Conservation (phyloP, 2,329 filamentous ascomycete species). For the Fusarium sp. region DNA sequence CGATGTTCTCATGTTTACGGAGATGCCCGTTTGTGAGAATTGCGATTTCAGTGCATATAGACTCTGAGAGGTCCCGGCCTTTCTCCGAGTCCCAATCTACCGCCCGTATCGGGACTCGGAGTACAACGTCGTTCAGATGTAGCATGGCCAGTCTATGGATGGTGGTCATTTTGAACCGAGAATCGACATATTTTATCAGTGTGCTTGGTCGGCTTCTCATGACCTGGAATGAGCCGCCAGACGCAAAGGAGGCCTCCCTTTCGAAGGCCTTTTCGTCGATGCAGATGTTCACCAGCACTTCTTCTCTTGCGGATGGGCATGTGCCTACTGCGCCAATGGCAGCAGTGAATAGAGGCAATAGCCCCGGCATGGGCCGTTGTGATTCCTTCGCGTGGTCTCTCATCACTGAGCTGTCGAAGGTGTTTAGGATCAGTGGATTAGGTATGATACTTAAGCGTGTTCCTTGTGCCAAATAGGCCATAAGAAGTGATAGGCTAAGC, state of each 20-base stretch:
- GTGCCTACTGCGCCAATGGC: not conserved
- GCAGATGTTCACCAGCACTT: not conserved
- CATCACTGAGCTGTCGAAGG: not conserved
- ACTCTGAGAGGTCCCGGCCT: not conserved
- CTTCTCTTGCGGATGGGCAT: not conserved
- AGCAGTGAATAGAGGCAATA: not conserved
- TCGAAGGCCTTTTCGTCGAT: not conserved
- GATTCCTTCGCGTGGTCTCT: not conserved
- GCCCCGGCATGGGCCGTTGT: not conserved
- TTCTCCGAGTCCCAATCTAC: not conserved
- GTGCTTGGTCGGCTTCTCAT: not conserved
- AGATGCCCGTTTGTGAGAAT: not conserved
- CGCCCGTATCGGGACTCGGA: rapidly evolving
- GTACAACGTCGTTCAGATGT: not conserved
- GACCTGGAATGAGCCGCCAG: not conserved
- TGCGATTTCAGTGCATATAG: not conserved
- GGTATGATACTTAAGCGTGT: not conserved
- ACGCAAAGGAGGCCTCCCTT: not conserved
- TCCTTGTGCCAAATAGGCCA: not conserved
- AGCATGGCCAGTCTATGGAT: not conserved
- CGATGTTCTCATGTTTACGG: not conserved
- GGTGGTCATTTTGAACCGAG: not conserved
- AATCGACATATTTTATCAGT: not conserved
- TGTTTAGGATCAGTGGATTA: not conserved
- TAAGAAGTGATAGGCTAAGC: not conserved